A percentile compares a stretch with the other conserved stretches of the same genome.
Evolutionary conservation across 352 stramenopile genomes (phyloP).

Genomic region (Aphanomyces euteiches): DNA sequence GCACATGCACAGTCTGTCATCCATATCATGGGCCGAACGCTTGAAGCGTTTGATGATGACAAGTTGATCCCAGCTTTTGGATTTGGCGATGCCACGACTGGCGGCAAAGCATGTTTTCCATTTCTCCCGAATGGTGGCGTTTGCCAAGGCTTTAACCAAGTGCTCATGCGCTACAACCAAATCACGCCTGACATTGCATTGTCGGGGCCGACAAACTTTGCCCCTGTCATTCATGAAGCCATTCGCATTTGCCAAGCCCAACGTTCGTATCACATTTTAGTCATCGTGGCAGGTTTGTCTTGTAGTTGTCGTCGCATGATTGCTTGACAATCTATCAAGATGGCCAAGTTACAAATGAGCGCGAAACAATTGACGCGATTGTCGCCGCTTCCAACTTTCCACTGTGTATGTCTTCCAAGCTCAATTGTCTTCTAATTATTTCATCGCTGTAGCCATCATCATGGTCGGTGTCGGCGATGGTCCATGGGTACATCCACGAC

Average conservation of each 20-base stretch:
- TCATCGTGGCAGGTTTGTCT: slow-evolving; percentile 56
- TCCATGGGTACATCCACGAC: slow-evolving; percentile 44
- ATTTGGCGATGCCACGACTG: slow-evolving; percentile 61
- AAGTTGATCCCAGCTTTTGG: slow-evolving; percentile 69
- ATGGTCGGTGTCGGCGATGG: slow-evolving; percentile 73
- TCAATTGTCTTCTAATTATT: not conserved
- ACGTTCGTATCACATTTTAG: slow-evolving; percentile 60
- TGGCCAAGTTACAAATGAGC: slow-evolving; percentile 62
- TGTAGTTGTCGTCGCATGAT: not conserved
- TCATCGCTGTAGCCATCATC: slow-evolving; percentile 50
- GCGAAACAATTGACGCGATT: slow-evolving; percentile 62
- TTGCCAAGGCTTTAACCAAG: slow-evolving; percentile 52
- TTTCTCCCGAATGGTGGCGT: slow-evolving; percentile 42
- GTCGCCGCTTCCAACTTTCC: slow-evolving; percentile 65
- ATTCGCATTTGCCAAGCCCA: slow-evolving; percentile 51
- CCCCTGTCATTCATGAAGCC: slow-evolving; percentile 68
- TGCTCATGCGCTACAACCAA: slow-evolving; percentile 51
- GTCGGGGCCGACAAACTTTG: slow-evolving; percentile 70
- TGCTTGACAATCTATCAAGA: slow-evolving; percentile 33
- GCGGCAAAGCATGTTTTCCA: slow-evolving; percentile 51
- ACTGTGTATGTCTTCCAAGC: slow-evolving; percentile 45
- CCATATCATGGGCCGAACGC: slow-evolving; percentile 57
- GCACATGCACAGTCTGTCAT: slow-evolving; percentile 49
- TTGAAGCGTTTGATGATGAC: slow-evolving; percentile 66
- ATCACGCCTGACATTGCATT: slow-evolving; percentile 50